Conservation (phyloP, 164 flowering plant genomes). For the Cinnamomum micranthum region DNA sequence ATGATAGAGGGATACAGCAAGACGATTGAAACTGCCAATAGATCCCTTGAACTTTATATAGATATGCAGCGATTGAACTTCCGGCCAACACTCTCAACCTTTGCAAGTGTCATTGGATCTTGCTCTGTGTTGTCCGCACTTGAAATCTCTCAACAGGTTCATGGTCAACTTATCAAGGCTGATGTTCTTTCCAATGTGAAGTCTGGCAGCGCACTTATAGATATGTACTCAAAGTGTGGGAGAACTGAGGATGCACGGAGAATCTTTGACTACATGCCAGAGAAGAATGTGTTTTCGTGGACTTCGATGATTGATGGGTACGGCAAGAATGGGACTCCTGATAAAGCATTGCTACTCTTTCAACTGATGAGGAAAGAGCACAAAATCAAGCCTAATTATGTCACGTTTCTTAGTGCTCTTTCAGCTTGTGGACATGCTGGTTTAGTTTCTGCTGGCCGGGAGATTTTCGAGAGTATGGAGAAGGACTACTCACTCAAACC, state of each 20-base stretch:
- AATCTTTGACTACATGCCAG: constrained; percentile 62
- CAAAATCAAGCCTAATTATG: constrained; percentile 56
- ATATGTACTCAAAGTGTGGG: constrained; percentile 92
- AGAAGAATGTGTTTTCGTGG: constrained; percentile 81
- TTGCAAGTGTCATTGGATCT: constrained; percentile 81
- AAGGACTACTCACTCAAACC: constrained; percentile 60
- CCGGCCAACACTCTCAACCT: constrained; percentile 68
- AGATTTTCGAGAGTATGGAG: constrained; percentile 74
- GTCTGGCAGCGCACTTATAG: constrained; percentile 83
- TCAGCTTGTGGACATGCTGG: constrained; percentile 97
- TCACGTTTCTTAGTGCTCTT: constrained; percentile 76
- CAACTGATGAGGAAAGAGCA: constrained; percentile 33
- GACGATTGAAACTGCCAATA: constrained; percentile 50
- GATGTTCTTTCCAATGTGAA: constrained; percentile 36
- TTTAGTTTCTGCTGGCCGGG: constrained; percentile 51
- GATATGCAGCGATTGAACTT: constrained; percentile 58
- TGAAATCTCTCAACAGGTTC: constrained; percentile 77
- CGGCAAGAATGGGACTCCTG: constrained; percentile 77
- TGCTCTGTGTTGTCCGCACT: constrained; percentile 59
- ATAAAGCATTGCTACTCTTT: constrained; percentile 64
- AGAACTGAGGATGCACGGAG: constrained; percentile 58
- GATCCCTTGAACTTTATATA: constrained; percentile 50
- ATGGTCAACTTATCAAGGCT: constrained; percentile 59
- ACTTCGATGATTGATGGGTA: constrained; percentile 97
- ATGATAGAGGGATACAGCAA: constrained; percentile 95